These are phyloP conservation scores for Astrothelium macrocarpum DNA, from an alignment of 495 filamentous ascomycete genomes.

Conservation along the genomic window DNA sequence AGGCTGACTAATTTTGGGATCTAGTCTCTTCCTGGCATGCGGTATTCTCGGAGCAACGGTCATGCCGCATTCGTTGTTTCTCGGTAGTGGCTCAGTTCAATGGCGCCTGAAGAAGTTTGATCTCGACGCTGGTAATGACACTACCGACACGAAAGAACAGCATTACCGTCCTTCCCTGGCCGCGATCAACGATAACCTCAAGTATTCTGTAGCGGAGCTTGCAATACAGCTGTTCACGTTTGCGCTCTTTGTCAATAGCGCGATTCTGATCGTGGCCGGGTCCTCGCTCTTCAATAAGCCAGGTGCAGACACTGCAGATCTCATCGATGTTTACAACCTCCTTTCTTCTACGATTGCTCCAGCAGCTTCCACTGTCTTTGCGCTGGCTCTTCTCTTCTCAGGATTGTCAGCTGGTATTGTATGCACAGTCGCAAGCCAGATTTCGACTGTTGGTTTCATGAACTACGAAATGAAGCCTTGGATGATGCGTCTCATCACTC, in stretches of 20 bases:
- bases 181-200: conserved; percentile 69
- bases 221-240: conserved; percentile 76
- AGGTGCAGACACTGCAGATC: conserved; percentile 55
- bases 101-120: conserved; percentile 74
- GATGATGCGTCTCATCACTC: conserved; percentile 60
- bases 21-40: conserved; percentile 74
- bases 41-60: conserved; percentile 90
- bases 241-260: conserved; percentile 82
- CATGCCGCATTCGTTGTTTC: conserved; percentile 85
- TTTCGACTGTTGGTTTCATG: conserved; percentile 70
- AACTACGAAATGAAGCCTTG: conserved; percentile 62
- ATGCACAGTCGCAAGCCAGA: conserved; percentile 78
- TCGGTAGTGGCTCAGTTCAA: conserved; percentile 84
- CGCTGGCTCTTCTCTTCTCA: conserved; percentile 65
- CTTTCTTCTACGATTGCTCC: conserved; percentile 60
- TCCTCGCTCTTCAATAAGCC: conserved; percentile 56
- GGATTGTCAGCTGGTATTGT: conserved; percentile 70
- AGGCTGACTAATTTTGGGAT: conserved; percentile 23
- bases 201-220: conserved; percentile 64
- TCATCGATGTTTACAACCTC: conserved; percentile 72
- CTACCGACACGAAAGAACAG: conserved; percentile 10
- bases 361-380: conserved; percentile 64
- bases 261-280: conserved; percentile 83
- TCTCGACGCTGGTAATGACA: conserved; percentile 10
- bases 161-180: conserved; percentile 67